Evolutionary conservation across 2,329 filamentous ascomycete genomes (phyloP).

Genomic region (Colletotrichum somersetense): DNA sequence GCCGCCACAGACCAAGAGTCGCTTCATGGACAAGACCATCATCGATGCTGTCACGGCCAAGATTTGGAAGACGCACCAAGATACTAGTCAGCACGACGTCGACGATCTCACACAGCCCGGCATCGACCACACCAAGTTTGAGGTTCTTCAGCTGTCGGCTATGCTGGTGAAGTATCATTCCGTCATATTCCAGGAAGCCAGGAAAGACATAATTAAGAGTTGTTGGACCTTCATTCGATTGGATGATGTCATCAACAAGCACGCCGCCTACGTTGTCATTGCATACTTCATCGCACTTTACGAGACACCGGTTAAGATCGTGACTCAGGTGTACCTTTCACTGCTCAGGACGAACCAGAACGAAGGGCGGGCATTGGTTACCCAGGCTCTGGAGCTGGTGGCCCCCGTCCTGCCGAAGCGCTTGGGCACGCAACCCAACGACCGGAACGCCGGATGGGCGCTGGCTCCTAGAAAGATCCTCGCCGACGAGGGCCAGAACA

Average conservation of each 20-base stretch:
- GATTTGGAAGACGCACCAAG: constrained; percentile 91
- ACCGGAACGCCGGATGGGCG: constrained; percentile 87
- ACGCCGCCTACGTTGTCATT: constrained; percentile 96
- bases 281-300: constrained; percentile 98
- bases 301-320: constrained; percentile 96
- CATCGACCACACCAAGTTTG: constrained; percentile 96
- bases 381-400: constrained; percentile 91
- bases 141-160: constrained; percentile 93
- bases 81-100: constrained; percentile 85
- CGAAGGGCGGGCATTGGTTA: constrained; percentile 91
- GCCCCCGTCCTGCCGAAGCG: constrained; percentile 94
- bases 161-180: constrained; percentile 97
- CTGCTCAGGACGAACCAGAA: constrained; percentile 94
- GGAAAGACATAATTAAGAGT: constrained; percentile 99
- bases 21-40: constrained; percentile 86
- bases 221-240: constrained; percentile 98
- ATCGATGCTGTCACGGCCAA: constrained; percentile 92
- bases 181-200: constrained; percentile 85
- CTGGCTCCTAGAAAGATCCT: constrained; percentile 90
- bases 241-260: constrained; percentile 99
- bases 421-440: constrained; percentile 74
- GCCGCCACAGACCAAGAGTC: constrained; percentile 66
- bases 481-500: constrained; percentile 92
- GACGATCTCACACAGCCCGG: constrained; percentile 88
- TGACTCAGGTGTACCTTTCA: constrained; percentile 93